Evolutionary conservation across 2,329 filamentous ascomycete species (phyloP), one percentile per base, ranked within the genome.

Genomic region (Hypoxylon sp.): DNA sequence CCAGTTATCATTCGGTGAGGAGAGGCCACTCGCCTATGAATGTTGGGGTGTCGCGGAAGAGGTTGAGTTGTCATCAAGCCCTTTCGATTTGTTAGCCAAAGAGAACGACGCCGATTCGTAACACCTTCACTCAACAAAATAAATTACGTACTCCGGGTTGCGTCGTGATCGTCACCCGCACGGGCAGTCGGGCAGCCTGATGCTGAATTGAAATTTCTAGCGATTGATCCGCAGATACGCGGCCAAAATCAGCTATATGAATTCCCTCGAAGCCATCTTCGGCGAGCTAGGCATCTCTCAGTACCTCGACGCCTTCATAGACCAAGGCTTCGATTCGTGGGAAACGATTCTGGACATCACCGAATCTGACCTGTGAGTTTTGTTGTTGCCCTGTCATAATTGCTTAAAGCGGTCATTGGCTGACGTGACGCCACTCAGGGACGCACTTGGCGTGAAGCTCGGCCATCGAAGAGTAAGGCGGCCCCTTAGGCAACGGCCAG

Each of bases 321-420:
- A 92, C 59, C 92, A 95, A 80, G 93, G 93, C 2, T 96, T 96
- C 79, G 93, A 96, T 79, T 89, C 90, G 10, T 95, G 93, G 93
- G 91, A 94, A 35, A 94, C 91, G 0, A 90, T 95, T 61, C 84
- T 94, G 56, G 92, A 95, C 77, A 94, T 96, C 60, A 94, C 92
- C 68, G 93, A 95, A 80, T 92, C 91, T 25, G 93, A 96, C 76
- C 84, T 96, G 91, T 94, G 80, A 78, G 90, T 82, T 22, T 22
- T 31, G n/a, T 49, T 55, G 8, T 20, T 20, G 20, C 20, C 54
- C 25, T 33, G 14, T 56, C 11, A 3, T 48, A 25, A 27, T 27
- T 27, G 25, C 25, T 55, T 13, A 2, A 5, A 44, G 40, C 6
- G 6, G 51, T 57, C 55, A 51, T 51, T 65, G 44, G 64, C 71